Evolutionary conservation across 2,329 filamentous ascomycete genomes (phyloP).

Genomic region (Cephalotrichum gorgonifer): DNA sequence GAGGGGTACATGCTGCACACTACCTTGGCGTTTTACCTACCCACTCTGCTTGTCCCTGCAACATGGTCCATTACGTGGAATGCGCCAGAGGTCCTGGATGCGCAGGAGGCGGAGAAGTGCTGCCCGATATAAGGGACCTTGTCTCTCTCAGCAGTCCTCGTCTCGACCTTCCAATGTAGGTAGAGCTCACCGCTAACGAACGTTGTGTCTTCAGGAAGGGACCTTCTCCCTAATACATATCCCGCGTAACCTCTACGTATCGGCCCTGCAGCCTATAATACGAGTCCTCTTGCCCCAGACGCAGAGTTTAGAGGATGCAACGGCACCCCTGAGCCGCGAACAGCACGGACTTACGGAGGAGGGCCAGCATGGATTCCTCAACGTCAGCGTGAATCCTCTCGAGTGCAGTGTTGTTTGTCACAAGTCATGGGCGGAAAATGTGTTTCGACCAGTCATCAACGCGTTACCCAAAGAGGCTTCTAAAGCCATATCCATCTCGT

Average conservation of each 20-base stretch:
- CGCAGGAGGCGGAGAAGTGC: neutral
- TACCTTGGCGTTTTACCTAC: no score
- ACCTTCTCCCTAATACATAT: slow-evolving; percentile 85
- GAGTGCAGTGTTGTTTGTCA: slow-evolving; percentile 92
- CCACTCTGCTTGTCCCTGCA: neutral
- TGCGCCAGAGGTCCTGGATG: neutral
- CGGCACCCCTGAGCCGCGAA: slow-evolving; percentile 18
- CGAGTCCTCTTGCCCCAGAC: slow-evolving; percentile 65
- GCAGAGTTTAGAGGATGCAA: slow-evolving; percentile 21
- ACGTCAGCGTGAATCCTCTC: slow-evolving; percentile 83
- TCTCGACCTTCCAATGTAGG: neutral
- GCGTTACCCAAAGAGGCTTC: slow-evolving; percentile 45
- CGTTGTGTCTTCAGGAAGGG: slow-evolving; percentile 60
- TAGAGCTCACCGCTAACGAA: slow-evolving; percentile 20
- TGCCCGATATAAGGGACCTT: neutral
- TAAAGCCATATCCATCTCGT: slow-evolving; percentile 59
- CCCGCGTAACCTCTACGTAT: slow-evolving; percentile 65
- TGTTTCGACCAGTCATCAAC: slow-evolving; percentile 65
- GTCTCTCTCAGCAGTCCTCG: neutral
- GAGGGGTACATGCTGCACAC: no score
- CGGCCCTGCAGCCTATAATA: slow-evolving; percentile 79
- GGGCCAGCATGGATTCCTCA: slow-evolving; percentile 70
- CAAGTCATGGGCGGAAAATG: slow-evolving; percentile 56
- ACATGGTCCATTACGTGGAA: no score
- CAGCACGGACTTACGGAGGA: slow-evolving; percentile 38